A percentile compares a stretch with the other conserved stretches of the same genome.
Conservation (phyloP, 768 basidiomycete species). For the Paxillus involutus region DNA sequence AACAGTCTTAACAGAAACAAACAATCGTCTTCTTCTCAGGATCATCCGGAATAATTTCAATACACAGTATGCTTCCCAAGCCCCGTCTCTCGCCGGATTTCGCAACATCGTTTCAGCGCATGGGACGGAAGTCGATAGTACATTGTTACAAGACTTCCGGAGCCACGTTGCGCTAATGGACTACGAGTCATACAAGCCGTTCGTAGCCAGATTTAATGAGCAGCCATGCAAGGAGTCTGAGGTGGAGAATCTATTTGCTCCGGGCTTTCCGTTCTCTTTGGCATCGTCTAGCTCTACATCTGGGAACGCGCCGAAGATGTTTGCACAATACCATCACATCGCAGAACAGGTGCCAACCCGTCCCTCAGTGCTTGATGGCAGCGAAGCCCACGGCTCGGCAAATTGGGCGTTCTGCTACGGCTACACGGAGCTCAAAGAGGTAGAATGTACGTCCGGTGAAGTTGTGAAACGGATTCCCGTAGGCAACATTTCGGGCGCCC, state of each 20-base stretch:
- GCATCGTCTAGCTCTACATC: conserved; percentile 14
- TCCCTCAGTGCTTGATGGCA: background rate
- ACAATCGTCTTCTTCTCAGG: conserved; percentile 2
- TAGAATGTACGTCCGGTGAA: background rate
- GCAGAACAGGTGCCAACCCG: background rate
- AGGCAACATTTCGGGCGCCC: background rate
- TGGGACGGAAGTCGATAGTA: background rate
- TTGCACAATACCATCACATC: conserved; percentile 2
- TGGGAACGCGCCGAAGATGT: conserved; percentile 8
- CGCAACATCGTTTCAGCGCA: background rate
- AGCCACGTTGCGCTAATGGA: conserved; percentile 10
- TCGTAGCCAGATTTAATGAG: conserved; percentile 8
- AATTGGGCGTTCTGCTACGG: background rate
- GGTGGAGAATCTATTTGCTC: conserved; percentile 14
- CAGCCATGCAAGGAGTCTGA: conserved; percentile 6
- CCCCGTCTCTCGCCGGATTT: conserved; percentile 2
- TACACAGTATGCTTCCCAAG: conserved; percentile 8
- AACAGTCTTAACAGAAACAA: background rate
- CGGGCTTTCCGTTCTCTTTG: conserved; percentile 11
- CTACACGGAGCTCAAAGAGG: background rate
- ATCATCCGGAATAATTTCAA: conserved; percentile 1
- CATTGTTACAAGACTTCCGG: conserved; percentile 6
- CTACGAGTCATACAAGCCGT: conserved; percentile 12
- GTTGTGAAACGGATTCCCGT: background rate
- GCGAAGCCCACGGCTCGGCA: background rate